Evolutionary conservation across 1,284 basidiomycete genomes (phyloP).

Genomic region (Chalciporus sp.): DNA sequence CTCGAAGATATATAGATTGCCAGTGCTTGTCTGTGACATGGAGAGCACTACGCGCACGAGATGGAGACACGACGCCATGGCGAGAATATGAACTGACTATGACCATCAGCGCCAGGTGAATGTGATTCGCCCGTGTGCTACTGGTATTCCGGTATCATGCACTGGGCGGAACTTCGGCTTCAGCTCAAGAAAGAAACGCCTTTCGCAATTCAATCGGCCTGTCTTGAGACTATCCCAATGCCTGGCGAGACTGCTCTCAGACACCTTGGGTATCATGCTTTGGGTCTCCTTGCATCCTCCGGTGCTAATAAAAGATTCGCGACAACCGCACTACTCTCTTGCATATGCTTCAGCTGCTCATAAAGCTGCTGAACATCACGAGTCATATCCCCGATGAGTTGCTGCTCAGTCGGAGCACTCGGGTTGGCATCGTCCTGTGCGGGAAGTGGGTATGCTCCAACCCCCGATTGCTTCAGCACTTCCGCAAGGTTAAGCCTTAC

Average conservation of each 20-base stretch:
- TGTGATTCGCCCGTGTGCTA: too few relatives aligned
- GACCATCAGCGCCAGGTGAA: too few relatives aligned
- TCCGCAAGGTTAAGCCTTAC: conserved; percentile 40
- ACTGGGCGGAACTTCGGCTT: too few relatives aligned
- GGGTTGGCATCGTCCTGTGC: conserved; percentile 17
- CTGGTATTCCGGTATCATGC: too few relatives aligned
- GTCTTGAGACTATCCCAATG: background rate
- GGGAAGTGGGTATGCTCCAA: conserved; percentile 46
- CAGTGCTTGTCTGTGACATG: too few relatives aligned
- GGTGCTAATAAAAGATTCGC: conserved; percentile 32
- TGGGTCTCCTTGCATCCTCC: conserved; percentile 21
- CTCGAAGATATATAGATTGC: too few relatives aligned
- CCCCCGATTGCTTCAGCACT: conserved; percentile 42
- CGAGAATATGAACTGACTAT: too few relatives aligned
- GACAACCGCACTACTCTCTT: conserved; percentile 46
- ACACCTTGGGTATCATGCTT: conserved; percentile 5
- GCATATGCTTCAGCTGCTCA: conserved; percentile 41
- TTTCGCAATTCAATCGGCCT: too few relatives aligned
- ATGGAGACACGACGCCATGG: too few relatives aligned
- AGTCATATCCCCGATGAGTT: conserved; percentile 39
- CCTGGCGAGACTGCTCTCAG: background rate
- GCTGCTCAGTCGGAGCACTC: conserved; percentile 32
- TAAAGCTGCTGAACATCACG: conserved; percentile 43
- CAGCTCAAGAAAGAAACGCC: too few relatives aligned
- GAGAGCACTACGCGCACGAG: too few relatives aligned